A percentile compares a stretch with the other conserved stretches of the same genome.
Evolutionary conservation across 2,329 filamentous ascomycete species (phyloP).

Genomic region (Penicillium olsonii): DNA sequence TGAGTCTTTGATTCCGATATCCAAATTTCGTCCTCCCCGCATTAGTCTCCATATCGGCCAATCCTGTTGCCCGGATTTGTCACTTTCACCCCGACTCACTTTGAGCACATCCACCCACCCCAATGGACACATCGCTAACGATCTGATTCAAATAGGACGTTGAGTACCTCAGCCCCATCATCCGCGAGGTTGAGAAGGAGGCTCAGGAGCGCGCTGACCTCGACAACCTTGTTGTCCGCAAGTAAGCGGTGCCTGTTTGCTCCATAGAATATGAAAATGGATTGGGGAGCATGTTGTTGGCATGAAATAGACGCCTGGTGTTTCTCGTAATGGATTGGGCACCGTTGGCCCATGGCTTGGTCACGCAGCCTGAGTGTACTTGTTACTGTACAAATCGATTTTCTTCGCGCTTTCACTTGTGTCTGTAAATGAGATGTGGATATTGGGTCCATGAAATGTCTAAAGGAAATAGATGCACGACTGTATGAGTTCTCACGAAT

Average conservation of each 20-base stretch:
- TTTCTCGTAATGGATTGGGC: conserved; percentile 27
- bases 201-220: conserved; percentile 67
- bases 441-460: no score
- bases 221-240: conserved; percentile 64
- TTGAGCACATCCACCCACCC: background rate
- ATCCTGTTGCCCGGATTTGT: conserved; percentile 42
- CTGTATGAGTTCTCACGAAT: no score
- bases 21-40: conserved; percentile 28
- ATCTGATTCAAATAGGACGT: conserved; percentile 55
- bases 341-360: conserved; percentile 26
- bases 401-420: conserved; percentile 24
- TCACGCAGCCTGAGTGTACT: conserved; percentile 35
- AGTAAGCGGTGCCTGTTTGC: conserved; percentile 32
- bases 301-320: conserved; percentile 23
- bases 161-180: conserved; percentile 67
- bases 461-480: no score
- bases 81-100: conserved; percentile 17
- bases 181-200: conserved; percentile 69
- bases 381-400: conserved; percentile 46
- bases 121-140: conserved; percentile 18
- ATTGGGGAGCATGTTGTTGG: conserved; percentile 19
- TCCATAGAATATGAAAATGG: conserved; percentile 26
- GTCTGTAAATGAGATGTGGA: background rate
- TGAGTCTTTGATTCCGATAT: conserved; percentile 42
- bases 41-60: conserved; percentile 29